Evolutionary conservation across 257 asterid species (phyloP).

Genomic region (Gardenia jasminoides): DNA sequence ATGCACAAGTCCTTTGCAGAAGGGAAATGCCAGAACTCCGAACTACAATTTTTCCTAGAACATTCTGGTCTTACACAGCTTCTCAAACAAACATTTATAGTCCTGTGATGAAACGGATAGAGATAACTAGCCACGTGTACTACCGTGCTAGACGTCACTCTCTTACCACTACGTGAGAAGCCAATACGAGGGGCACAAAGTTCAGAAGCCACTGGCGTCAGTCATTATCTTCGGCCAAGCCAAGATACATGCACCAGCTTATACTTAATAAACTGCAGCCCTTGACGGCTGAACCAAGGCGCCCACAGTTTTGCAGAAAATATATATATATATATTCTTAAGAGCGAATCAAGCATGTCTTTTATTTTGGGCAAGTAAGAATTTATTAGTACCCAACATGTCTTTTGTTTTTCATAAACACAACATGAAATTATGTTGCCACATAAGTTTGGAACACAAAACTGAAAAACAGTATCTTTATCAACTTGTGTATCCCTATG

Average conservation of each 20-base stretch:
- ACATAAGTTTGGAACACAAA: too few species aligned
- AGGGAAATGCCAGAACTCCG: not conserved
- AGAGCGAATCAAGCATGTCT: too few species aligned
- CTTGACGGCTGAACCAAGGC: not conserved
- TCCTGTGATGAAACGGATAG: not conserved
- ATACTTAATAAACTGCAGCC: not conserved
- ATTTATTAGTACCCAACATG: too few species aligned
- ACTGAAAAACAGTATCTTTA: too few species aligned
- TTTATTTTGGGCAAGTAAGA: too few species aligned
- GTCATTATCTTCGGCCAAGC: not conserved
- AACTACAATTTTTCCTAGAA: too few species aligned
- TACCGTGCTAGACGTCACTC: constrained; percentile 34
- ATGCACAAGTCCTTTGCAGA: not conserved
- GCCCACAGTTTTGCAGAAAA: not conserved
- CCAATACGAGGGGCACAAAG: not conserved
- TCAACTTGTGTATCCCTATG: too few species aligned
- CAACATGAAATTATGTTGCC: too few species aligned
- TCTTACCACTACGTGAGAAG: constrained; percentile 16
- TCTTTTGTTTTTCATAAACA: too few species aligned
- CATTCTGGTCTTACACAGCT: too few species aligned
- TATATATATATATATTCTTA: too few species aligned
- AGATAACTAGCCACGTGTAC: constrained; percentile 24
- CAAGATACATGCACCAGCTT: not conserved
- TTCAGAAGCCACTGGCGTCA: not conserved
- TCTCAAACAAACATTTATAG: not conserved